Conservation (phyloP, 192 early-diverging fungal genomes). For the Backusella sp. region DNA sequence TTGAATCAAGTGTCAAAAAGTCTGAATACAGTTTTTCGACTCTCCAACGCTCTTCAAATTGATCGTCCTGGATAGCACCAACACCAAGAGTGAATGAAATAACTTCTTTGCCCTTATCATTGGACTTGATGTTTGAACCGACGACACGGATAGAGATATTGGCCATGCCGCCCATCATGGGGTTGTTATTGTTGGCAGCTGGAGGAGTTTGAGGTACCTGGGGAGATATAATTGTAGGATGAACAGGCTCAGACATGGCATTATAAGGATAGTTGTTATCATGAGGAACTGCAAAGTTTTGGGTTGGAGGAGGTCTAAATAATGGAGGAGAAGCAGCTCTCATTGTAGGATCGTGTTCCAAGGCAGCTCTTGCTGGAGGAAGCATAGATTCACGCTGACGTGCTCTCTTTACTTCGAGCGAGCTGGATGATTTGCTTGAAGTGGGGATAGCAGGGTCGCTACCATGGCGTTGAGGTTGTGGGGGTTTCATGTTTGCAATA, state of each 20-base stretch:
- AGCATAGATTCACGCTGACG: constrained; percentile 20
- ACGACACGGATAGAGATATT: constrained; percentile 9
- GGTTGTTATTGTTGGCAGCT: neutral
- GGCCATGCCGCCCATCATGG: neutral
- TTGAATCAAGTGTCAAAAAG: constrained; percentile 76
- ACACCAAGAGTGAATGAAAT: constrained; percentile 55
- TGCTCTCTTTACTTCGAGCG: neutral
- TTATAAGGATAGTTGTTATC: neutral
- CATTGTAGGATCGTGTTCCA: constrained; percentile 20
- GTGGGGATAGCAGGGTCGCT: constrained; percentile 1
- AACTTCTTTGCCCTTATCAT: constrained; percentile 75
- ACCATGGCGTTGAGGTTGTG: neutral
- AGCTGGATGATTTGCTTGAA: neutral
- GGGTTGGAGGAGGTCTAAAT: neutral
- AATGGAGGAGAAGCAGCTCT: constrained; percentile 22
- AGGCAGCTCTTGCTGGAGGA: constrained; percentile 10
- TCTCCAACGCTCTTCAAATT: constrained; percentile 64
- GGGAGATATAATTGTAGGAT: neutral
- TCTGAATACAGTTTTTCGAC: constrained; percentile 89
- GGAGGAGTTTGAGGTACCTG: neutral
- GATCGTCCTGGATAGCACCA: constrained; percentile 34
- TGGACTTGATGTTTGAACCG: constrained; percentile 45
- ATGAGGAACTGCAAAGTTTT: neutral
- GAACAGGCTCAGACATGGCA: neutral
- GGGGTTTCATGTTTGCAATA: neutral